Evolutionary conservation across 345 rosid genomes (phyloP).

Genomic region (Linum tenue): DNA sequence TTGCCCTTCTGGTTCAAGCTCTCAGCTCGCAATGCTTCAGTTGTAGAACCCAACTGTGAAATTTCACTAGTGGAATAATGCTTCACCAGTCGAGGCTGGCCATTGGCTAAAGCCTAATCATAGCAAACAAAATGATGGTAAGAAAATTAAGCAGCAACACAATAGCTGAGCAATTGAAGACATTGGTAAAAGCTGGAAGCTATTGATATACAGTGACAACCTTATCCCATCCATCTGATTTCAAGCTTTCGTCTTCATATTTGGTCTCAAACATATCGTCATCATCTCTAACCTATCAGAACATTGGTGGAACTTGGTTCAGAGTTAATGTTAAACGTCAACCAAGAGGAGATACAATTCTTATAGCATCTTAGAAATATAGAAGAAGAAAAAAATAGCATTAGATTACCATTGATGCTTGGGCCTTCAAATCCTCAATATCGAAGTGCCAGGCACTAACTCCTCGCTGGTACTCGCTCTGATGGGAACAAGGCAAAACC

Average conservation of each 20-base stretch:
- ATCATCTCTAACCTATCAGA: conserved; percentile 63
- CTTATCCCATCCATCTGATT: conserved; percentile 36
- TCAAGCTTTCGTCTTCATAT: conserved; percentile 51
- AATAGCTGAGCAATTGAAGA: conserved; percentile 1
- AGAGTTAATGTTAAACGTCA: conserved; percentile 1
- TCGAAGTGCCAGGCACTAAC: conserved; percentile 99
- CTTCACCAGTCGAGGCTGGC: conserved; percentile 22
- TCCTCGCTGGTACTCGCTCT: conserved; percentile 98
- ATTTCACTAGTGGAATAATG: conserved; percentile 22
- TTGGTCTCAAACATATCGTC: conserved; percentile 48
- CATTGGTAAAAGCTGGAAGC: background rate
- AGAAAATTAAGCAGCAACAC: background rate
- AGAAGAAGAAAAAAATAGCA: background rate
- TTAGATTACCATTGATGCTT: conserved; percentile 77
- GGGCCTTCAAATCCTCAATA: conserved; percentile 83
- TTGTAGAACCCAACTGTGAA: conserved; percentile 29
- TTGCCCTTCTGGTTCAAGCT: conserved; percentile 43
- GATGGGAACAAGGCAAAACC: conserved; percentile 15
- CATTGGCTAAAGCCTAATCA: conserved; percentile 27
- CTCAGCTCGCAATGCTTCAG: conserved; percentile 27
- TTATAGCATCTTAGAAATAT: conserved; percentile 2
- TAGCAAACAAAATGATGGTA: conserved; percentile 12
- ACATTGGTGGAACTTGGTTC: conserved; percentile 11
- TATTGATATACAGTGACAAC: conserved; percentile 14
- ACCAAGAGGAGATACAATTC: conserved; percentile 9